These are phyloP conservation scores for Cladorrhinum samala DNA, from an alignment of 495 filamentous ascomycete species.

Conservation along the genomic window DNA sequence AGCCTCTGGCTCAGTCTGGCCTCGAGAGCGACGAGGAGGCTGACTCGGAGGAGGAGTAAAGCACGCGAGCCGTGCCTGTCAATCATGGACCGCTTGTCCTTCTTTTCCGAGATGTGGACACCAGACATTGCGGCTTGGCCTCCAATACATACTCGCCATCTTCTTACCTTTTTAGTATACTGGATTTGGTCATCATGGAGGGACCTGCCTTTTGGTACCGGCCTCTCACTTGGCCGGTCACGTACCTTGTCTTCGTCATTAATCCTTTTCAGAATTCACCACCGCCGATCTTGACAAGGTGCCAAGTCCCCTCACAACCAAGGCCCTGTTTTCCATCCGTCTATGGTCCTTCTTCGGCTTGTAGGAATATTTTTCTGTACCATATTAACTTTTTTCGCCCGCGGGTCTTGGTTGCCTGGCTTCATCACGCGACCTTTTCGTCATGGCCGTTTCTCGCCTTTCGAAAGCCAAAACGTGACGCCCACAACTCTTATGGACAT, in stretches of 20 bases:
- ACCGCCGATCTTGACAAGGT: too few species aligned
- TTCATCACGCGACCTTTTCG: not conserved
- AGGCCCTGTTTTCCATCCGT: not conserved
- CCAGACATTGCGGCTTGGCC: not conserved
- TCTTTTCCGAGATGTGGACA: not conserved
- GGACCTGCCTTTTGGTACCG: not conserved
- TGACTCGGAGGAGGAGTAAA: conserved; percentile 34
- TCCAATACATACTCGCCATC: not conserved
- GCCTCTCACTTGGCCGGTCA: not conserved
- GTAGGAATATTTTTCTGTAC: conserved; percentile 14
- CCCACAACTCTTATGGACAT: not conserved
- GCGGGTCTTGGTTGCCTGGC: not conserved
- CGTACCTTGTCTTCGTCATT: not conserved
- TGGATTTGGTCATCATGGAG: not conserved
- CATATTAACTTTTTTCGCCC: not conserved
- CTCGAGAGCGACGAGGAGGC: conserved; percentile 32
- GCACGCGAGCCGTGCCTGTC: not conserved
- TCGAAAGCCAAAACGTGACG: not conserved
- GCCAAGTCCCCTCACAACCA: not conserved
- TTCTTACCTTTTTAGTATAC: not conserved
- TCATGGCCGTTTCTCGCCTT: not conserved
- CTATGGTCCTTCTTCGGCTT: not conserved
- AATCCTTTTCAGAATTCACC: not conserved
- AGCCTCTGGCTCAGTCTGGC: conserved; percentile 9
- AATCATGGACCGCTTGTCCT: not conserved